phyloP scores from a whole-genome alignment of 2,329 filamentous ascomycete genomes.

The Beauveria asiatica region DNA sequence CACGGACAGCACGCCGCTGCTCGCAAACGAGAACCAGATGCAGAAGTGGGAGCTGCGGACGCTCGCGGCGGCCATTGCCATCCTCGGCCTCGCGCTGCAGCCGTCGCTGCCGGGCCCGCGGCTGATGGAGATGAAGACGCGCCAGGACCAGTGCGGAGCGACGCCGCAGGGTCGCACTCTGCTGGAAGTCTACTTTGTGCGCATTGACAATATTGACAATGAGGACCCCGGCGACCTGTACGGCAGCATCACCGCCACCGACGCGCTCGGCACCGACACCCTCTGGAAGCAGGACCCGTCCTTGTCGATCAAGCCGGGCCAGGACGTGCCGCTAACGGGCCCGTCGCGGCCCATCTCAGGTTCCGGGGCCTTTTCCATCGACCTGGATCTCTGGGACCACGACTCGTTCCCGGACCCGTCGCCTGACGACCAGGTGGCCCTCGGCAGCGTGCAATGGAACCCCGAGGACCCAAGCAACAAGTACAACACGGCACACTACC shows the following conservation, averaged over 20 bases:
- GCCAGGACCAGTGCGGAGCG: neutral
- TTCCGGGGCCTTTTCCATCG: neutral
- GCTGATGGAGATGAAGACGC: neutral
- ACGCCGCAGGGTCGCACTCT: neutral
- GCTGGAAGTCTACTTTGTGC: neutral
- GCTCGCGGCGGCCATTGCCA: neutral
- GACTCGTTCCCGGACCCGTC: neutral
- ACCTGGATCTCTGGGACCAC: neutral
- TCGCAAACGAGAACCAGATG: neutral
- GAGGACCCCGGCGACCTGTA: neutral
- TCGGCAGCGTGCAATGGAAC: neutral
- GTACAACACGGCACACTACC: neutral
- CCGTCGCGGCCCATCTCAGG: neutral
- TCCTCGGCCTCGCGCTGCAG: neutral
- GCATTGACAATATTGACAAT: neutral
- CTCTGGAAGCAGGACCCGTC: neutral
- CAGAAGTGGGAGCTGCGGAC: neutral
- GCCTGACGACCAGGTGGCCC: neutral
- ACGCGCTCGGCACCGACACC: neutral
- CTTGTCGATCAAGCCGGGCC: neutral
- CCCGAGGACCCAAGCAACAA: neutral
- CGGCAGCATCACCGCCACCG: neutral
- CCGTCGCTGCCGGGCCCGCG: neutral
- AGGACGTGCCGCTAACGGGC: neutral
- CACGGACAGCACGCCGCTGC: neutral